Conservation (phyloP, 306 rosid species). For the Inga laurina region DNA sequence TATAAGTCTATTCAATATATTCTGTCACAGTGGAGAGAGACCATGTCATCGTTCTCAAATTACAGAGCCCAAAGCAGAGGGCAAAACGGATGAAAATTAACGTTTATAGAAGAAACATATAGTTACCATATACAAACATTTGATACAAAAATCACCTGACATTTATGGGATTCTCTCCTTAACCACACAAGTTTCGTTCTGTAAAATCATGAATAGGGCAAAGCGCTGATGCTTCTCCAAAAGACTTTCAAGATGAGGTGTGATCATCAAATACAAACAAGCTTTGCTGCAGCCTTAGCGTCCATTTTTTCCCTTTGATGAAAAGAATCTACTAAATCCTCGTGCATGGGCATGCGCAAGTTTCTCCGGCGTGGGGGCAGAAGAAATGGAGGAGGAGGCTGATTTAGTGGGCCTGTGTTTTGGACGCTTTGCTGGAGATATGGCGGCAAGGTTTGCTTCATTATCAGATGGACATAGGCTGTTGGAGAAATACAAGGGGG, state of each 20-base stretch:
- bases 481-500: conserved; percentile 56
- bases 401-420: conserved; percentile 70
- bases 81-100: neutral
- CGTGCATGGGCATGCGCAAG: conserved; percentile 64
- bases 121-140: conserved; percentile 83
- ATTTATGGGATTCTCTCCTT: conserved; percentile 39
- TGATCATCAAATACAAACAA: conserved; percentile 31
- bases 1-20: conserved; percentile 46
- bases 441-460: conserved; percentile 51
- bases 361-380: conserved; percentile 85
- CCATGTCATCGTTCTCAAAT: conserved; percentile 47
- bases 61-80: conserved; percentile 38
- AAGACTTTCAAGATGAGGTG: conserved; percentile 14
- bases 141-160: conserved; percentile 59
- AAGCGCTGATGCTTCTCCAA: conserved; percentile 24
- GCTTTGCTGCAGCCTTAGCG: conserved; percentile 50
- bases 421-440: conserved; percentile 55
- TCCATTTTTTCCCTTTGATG: conserved; percentile 75
- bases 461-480: conserved; percentile 61
- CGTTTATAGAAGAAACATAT: conserved; percentile 46
- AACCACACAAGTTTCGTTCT: conserved; percentile 31
- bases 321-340: conserved; percentile 93
- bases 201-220: conserved; percentile 29
- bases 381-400: conserved; percentile 74
- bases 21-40: conserved; percentile 17